phyloP scores from a whole-genome alignment of 495 filamentous ascomycete genomes.

The Aspergillus haitiensis region DNA sequence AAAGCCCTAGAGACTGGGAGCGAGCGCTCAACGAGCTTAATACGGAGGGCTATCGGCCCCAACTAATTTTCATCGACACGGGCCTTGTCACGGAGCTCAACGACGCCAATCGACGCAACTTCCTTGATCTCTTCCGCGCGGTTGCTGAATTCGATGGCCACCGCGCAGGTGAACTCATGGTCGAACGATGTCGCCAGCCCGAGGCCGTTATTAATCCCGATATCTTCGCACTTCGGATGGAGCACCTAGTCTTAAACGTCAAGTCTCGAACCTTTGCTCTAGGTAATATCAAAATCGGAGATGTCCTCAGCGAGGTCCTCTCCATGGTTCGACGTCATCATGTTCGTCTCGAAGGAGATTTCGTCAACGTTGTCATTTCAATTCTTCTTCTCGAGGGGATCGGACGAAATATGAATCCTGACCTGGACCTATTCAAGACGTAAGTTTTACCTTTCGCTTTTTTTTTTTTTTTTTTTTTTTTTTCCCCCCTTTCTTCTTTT shows the following conservation, averaged over 20 bases:
- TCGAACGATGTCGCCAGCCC: slow-evolving; percentile 88
- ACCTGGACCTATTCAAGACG: slow-evolving; percentile 85
- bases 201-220: slow-evolving; percentile 83
- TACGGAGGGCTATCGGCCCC: slow-evolving; percentile 85
- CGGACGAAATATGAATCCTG: slow-evolving; percentile 79
- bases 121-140: slow-evolving; percentile 93
- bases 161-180: slow-evolving; percentile 93
- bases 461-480: not conserved
- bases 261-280: slow-evolving; percentile 89
- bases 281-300: slow-evolving; percentile 94
- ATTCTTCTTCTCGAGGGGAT: slow-evolving; percentile 95
- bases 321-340: slow-evolving; percentile 92
- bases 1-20: slow-evolving; percentile 66
- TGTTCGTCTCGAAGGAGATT: slow-evolving; percentile 94
- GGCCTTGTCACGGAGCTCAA: slow-evolving; percentile 96
- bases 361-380: slow-evolving; percentile 96
- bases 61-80: slow-evolving; percentile 96
- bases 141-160: slow-evolving; percentile 97
- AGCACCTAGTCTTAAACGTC: slow-evolving; percentile 86
- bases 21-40: slow-evolving; percentile 76
- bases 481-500: not conserved
- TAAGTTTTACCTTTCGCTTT: slow-evolving; percentile 33
- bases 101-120: slow-evolving; percentile 80
- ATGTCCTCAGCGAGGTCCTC: slow-evolving; percentile 86
- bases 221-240: slow-evolving; percentile 93